Base-by-base conservation (phyloP, 768 basidiomycete species). In the Tulasnella sp. region DNA sequence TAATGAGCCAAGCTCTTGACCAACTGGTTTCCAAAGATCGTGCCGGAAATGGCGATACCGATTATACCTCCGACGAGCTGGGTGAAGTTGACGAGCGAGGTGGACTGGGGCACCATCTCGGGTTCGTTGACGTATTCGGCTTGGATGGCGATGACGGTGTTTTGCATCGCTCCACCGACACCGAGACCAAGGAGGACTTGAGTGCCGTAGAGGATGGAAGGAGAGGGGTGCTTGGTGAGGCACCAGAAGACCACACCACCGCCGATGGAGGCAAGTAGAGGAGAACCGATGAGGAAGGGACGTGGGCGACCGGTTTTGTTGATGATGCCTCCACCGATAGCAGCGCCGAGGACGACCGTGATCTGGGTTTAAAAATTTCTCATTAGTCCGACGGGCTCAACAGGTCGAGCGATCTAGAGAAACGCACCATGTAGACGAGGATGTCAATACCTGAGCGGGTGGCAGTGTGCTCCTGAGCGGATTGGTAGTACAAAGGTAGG, bases 151-250 rank as follows among this genome's bases (percentile, higher is more conserved):
- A 87, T 83, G 84, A 88, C 84, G 9, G 83, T 81, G 82, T 87
- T 87, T n/a, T 86, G 86, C 82, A 86, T 84, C 22, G 82, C 77
- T 3, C 83, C 80, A 11, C 88, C 87, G 73, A 87, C 82, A 34
- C 87, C 87, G 50, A 86, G 81, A 24, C 87, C 87, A 41, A 84
- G 81, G 24, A 88, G 83, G 81, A 87, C 86, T 81, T 88, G 87
- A 83, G 81, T 86, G 1, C 87, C 87, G 75, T 85, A 83, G 46
- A 87, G 82, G 77, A 83, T 76, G 3, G 82, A 78, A 41, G n/a
- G 18, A 0, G 22, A 28, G 44, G 58, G 76, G 14, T 72, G 8
- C 28, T 44, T 80, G 34, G 75, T 80, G 72, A 79, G 69, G 37
- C 37, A 37, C 80, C 80, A 72, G 50, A 80, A 86, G 76, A 86